Evolutionary conservation across 441 rosid species (phyloP), one percentile per base, ranked within the genome.

Genomic region (Gossypium lobatum): DNA sequence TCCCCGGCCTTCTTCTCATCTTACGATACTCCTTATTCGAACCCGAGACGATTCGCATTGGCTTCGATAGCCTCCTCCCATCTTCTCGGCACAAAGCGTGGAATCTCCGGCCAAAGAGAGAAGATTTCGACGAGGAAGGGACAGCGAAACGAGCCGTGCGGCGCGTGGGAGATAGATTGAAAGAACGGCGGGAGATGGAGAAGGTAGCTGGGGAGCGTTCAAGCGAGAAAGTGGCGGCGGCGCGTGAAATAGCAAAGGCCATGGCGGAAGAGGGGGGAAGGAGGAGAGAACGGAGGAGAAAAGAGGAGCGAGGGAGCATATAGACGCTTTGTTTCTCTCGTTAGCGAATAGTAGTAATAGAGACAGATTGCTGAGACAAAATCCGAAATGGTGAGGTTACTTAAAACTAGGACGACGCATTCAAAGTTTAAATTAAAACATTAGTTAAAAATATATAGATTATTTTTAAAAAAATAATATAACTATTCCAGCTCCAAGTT

Each of bases 1-100:
- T 89, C 14, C 76, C 83, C 5, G 80, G 64, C 54, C 86, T 83
- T 77, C 83, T 77, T 76, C 91, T 84, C 81, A 80, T 64, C 78
- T 91, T 89, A 75, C 97, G 79, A 76, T 86, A 91, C 16, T 81
- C 94, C 80, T 91, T 89, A 84, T 81, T 85, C 63, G 74, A 75
- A 21, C 87, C 89, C 20, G 73, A 83, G 2, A 80, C 78, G 59
- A 64, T 64, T 61, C 74, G 73, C 13, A 14, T 16, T 4, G 78
- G 65, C 74, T 76, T 80, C 34, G 53, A 67, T 25, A 76, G 20
- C 73, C 72, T 14, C 76, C 71, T 80, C 66, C 77, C 76, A 2
- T 77, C 83, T 25, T 54, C 80, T 42, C 23, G 57, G 75, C 76
- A 80, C 2, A 81, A 13, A 16, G 85, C 66, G 67, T 79, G 83